phyloP scores from a whole-genome alignment of 2,329 filamentous ascomycete species.

The Juglanconis sp. region DNA sequence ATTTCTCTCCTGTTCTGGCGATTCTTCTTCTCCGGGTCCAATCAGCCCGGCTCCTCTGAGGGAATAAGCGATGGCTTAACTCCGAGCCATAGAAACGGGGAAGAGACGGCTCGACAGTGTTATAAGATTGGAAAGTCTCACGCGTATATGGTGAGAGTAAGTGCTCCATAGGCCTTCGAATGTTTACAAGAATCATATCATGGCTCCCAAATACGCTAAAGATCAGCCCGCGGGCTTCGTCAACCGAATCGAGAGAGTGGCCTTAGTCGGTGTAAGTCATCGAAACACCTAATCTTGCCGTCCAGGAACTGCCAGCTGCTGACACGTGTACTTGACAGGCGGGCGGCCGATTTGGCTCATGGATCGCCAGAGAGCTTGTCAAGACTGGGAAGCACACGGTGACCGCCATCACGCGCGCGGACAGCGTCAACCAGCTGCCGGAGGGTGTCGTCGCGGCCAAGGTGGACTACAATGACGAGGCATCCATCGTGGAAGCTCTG shows the following conservation, averaged over 20 bases:
- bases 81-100: too few species aligned
- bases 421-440: slow-evolving; percentile 39
- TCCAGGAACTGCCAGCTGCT: not conserved
- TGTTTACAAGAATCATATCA: not conserved
- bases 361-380: slow-evolving; percentile 32
- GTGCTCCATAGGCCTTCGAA: too few species aligned
- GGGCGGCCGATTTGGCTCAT: slow-evolving; percentile 22
- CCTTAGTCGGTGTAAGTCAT: slow-evolving; percentile 24
- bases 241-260: slow-evolving; percentile 24
- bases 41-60: too few species aligned
- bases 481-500: slow-evolving; percentile 25
- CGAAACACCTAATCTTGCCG: not conserved
- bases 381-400: slow-evolving; percentile 43
- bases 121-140: too few species aligned
- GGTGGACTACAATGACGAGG: slow-evolving; percentile 45
- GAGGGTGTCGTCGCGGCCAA: slow-evolving; percentile 33
- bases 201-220: slow-evolving; percentile 12
- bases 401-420: slow-evolving; percentile 46
- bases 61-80: too few species aligned
- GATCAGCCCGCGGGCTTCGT: slow-evolving; percentile 11
- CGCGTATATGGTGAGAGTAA: too few species aligned
- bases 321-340: slow-evolving; percentile 17
- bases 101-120: too few species aligned
- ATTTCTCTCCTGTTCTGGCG: too few species aligned
- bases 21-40: too few species aligned